A percentile compares a stretch with the other conserved stretches of the same genome.
These are phyloP conservation scores for Hygrocybe coccinea DNA, from an alignment of 768 basidiomycete species.

Conservation along the genomic window DNA sequence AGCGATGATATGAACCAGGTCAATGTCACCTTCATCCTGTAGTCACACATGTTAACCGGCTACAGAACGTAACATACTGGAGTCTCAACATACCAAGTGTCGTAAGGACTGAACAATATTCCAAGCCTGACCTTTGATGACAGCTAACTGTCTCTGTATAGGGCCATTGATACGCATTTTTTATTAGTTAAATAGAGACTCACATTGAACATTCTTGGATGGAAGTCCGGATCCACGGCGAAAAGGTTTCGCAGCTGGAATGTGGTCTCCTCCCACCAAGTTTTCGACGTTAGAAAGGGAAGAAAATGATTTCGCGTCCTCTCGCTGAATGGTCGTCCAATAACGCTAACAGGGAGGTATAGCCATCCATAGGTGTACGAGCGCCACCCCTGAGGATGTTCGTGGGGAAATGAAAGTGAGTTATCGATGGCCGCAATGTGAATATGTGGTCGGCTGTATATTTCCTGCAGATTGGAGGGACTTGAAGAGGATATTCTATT, in stretches of 20 bases:
- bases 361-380: conserved; percentile 88
- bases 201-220: conserved; percentile 85
- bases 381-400: conserved; percentile 75
- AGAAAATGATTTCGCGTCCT: conserved; percentile 78
- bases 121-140: conserved; percentile 89
- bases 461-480: conserved; percentile 39
- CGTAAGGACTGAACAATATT: conserved; percentile 82
- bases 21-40: conserved; percentile 71
- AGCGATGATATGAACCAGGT: not conserved
- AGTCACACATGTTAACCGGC: conserved; percentile 2
- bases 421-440: conserved; percentile 94
- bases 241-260: conserved; percentile 72
- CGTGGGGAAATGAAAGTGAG: conserved; percentile 86
- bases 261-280: conserved; percentile 89
- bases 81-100: conserved; percentile 53
- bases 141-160: conserved; percentile 74
- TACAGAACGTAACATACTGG: conserved; percentile 2
- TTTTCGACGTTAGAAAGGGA: conserved; percentile 73
- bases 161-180: conserved; percentile 4
- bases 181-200: conserved; percentile 20
- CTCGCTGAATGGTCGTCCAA: conserved; percentile 81
- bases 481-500: conserved; percentile 34
- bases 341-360: conserved; percentile 78
- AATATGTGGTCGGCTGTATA: conserved; percentile 68
- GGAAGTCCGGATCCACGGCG: conserved; percentile 78